A percentile compares a stretch with the other conserved stretches of the same genome.
Evolutionary conservation across 495 filamentous ascomycete species (phyloP).

Genomic region (Penicillium chermesinum): DNA sequence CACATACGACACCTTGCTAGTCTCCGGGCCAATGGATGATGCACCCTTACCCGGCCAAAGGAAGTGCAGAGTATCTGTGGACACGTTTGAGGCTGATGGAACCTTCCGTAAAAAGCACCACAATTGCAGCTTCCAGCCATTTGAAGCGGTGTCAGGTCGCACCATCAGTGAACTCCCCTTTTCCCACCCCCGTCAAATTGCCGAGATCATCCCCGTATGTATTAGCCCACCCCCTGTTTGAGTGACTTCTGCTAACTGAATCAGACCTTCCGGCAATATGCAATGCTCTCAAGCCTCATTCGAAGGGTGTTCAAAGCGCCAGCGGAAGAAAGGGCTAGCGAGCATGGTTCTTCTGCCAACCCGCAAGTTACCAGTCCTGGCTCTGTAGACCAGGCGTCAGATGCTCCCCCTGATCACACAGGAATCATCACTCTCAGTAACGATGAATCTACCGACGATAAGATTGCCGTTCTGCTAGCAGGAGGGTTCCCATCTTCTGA

Average conservation of each 20-base stretch:
- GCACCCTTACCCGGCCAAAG: constrained; percentile 24
- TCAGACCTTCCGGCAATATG: constrained; percentile 67
- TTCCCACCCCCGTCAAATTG: constrained; percentile 77
- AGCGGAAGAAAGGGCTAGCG: no score
- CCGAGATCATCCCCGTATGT: constrained; percentile 63
- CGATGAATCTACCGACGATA: constrained; percentile 35
- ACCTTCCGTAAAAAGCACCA: constrained; percentile 49
- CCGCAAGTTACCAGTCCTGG: background rate
- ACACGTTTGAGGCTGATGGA: constrained; percentile 33
- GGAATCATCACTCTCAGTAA: constrained; percentile 34
- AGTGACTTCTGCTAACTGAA: constrained; percentile 4
- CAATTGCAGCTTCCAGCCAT: constrained; percentile 62
- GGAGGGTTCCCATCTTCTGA: constrained; percentile 2
- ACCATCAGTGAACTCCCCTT: constrained; percentile 71
- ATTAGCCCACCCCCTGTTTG: background rate
- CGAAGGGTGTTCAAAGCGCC: constrained; percentile 50
- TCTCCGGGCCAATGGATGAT: constrained; percentile 40
- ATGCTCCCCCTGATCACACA: constrained; percentile 8
- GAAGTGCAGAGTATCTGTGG: constrained; percentile 31
- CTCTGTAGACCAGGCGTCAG: background rate
- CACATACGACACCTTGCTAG: constrained; percentile 64
- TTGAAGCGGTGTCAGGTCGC: constrained; percentile 64
- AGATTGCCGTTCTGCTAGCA: constrained; percentile 28
- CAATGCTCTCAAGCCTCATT: constrained; percentile 59
- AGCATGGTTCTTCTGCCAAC: background rate